phyloP scores from a whole-genome alignment of 2,329 filamentous ascomycete species.

The Botryotinia convoluta region DNA sequence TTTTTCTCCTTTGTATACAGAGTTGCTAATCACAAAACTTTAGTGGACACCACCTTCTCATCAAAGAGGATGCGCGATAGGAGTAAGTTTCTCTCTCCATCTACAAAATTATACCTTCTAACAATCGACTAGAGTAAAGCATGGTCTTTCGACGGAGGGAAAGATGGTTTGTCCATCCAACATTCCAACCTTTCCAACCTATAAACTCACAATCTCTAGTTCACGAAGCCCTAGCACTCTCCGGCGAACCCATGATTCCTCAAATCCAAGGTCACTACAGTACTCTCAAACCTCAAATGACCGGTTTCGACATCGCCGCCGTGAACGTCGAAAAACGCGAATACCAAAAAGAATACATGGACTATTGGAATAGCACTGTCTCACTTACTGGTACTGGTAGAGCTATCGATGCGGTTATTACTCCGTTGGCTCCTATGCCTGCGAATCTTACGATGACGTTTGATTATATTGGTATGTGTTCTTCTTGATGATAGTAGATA shows the following conservation, averaged over 20 bases:
- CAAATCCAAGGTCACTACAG: slow-evolving; percentile 28
- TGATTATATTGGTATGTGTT: slow-evolving; percentile 9
- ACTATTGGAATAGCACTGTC: slow-evolving; percentile 43
- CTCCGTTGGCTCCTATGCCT: slow-evolving; percentile 46
- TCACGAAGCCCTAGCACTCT: slow-evolving; percentile 49
- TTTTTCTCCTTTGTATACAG: neutral
- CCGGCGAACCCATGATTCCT: slow-evolving; percentile 50
- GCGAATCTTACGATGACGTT: slow-evolving; percentile 18
- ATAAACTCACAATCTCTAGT: slow-evolving; percentile 32
- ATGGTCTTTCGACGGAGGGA: slow-evolving; percentile 50
- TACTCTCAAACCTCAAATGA: slow-evolving; percentile 37
- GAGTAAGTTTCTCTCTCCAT: slow-evolving; percentile 40
- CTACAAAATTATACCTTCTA: neutral
- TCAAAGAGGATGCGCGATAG: slow-evolving; percentile 40
- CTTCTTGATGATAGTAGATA: no score
- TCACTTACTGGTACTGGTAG: slow-evolving; percentile 34
- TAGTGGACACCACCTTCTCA: slow-evolving; percentile 57
- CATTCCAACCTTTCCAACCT: neutral
- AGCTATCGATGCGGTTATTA: slow-evolving; percentile 55
- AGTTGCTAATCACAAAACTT: neutral
- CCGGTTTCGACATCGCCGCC: slow-evolving; percentile 36
- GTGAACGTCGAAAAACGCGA: slow-evolving; percentile 52
- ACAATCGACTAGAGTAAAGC: slow-evolving; percentile 30
- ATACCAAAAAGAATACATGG: slow-evolving; percentile 56
- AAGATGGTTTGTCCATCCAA: slow-evolving; percentile 39